Conservation (phyloP, 2,329 filamentous ascomycete species). For the Cryphonectria carpinicola region DNA sequence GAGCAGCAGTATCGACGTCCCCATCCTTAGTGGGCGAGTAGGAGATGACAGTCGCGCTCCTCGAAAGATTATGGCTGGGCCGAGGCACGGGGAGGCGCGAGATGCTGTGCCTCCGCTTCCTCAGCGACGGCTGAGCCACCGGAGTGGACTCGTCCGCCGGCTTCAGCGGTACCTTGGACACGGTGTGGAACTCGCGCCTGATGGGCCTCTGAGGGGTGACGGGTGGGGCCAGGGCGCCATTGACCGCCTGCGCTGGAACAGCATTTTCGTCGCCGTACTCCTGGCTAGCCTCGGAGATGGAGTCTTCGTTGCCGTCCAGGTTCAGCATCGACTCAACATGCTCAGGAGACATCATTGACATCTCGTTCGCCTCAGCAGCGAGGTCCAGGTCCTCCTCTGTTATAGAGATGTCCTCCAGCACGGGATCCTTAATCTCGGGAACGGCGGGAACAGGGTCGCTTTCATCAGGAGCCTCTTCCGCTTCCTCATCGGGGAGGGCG, state of each 20-base stretch:
- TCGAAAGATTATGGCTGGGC: slow-evolving; percentile 45
- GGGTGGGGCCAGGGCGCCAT: slow-evolving; percentile 41
- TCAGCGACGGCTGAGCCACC: slow-evolving; percentile 43
- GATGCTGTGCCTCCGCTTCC: slow-evolving; percentile 55
- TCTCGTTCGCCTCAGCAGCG: slow-evolving; percentile 61
- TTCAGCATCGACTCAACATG: slow-evolving; percentile 42
- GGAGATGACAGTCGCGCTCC: slow-evolving; percentile 58
- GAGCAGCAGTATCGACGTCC: slow-evolving; percentile 35
- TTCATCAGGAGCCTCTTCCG: slow-evolving; percentile 42
- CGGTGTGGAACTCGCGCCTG: slow-evolving; percentile 68
- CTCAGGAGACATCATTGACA: slow-evolving; percentile 57
- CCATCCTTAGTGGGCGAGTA: slow-evolving; percentile 55
- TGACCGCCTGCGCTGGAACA: slow-evolving; percentile 44
- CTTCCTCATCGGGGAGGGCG: slow-evolving; percentile 41
- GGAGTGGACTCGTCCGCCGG: slow-evolving; percentile 63
- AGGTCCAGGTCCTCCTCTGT: slow-evolving; percentile 62
- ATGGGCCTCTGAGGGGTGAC: slow-evolving; percentile 60
- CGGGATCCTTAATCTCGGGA: slow-evolving; percentile 36
- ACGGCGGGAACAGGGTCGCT: slow-evolving; percentile 26
- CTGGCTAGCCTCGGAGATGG: slow-evolving; percentile 64
- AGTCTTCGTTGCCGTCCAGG: slow-evolving; percentile 48
- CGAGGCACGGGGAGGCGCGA: slow-evolving; percentile 51
- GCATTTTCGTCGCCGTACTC: slow-evolving; percentile 71
- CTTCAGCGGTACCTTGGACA: slow-evolving; percentile 78
- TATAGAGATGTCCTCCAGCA: slow-evolving; percentile 52